These are phyloP conservation scores for Didymella segeticola DNA, from an alignment of 2,329 filamentous ascomycete species.

Conservation along the genomic window DNA sequence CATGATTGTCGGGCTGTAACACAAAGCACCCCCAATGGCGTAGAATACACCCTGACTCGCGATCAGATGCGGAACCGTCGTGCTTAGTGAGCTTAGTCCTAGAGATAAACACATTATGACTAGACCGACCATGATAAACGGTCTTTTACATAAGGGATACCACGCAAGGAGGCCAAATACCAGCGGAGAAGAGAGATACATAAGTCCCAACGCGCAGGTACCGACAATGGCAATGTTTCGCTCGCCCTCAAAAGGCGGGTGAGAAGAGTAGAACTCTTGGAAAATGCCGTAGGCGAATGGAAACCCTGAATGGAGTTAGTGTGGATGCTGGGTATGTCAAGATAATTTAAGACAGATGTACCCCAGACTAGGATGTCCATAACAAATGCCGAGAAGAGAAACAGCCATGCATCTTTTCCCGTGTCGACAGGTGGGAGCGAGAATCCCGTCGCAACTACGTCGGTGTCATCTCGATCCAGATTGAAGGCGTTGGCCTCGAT, in stretches of 20 bases:
- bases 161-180: slow-evolving; percentile 45
- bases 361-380: slow-evolving; percentile 61
- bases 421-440: slow-evolving; percentile 24
- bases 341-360: slow-evolving; percentile 3
- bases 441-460: not conserved
- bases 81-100: slow-evolving; percentile 58
- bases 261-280: slow-evolving; percentile 70
- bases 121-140: slow-evolving; percentile 44
- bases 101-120: slow-evolving; percentile 45
- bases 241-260: slow-evolving; percentile 63
- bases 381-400: slow-evolving; percentile 49
- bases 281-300: slow-evolving; percentile 74
- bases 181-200: slow-evolving; percentile 54
- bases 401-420: slow-evolving; percentile 31
- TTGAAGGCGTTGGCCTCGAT: not conserved
- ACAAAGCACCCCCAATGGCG: slow-evolving; percentile 62
- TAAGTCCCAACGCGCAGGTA: slow-evolving; percentile 64
- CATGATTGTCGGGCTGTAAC: slow-evolving; percentile 63
- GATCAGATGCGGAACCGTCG: slow-evolving; percentile 62
- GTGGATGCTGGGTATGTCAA: not conserved
- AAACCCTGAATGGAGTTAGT: slow-evolving; percentile 59
- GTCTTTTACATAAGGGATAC: slow-evolving; percentile 43
- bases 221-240: slow-evolving; percentile 67
- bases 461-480: not conserved
- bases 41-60: slow-evolving; percentile 68